Percentiles rank a stretch among this genome's conserved stretches.
Conservation (phyloP, 2,329 filamentous ascomycete genomes). For the Botrytis squamosa region DNA sequence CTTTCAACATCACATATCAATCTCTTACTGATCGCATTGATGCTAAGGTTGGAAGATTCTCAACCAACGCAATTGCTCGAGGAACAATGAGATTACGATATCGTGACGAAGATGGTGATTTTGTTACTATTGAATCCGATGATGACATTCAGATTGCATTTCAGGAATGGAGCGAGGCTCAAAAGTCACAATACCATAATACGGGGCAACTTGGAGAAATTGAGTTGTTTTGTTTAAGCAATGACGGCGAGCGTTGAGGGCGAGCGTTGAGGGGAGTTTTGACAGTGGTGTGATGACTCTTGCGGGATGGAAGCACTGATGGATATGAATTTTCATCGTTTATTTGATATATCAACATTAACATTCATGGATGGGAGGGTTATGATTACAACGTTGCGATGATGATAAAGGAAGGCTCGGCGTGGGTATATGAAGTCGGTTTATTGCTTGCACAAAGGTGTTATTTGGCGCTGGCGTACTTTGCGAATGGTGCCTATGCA, state of each 20-base stretch:
- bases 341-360: slow-evolving; percentile 26
- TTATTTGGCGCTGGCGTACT: slow-evolving; percentile 28
- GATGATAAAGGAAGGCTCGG: slow-evolving; percentile 33
- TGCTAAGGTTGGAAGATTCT: slow-evolving; percentile 86
- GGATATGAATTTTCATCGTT: slow-evolving; percentile 15
- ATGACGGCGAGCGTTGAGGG: slow-evolving; percentile 32
- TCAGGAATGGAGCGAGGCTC: slow-evolving; percentile 84
- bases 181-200: slow-evolving; percentile 57
- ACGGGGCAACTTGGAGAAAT: slow-evolving; percentile 78
- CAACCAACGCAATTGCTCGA: slow-evolving; percentile 76
- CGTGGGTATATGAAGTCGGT: slow-evolving; percentile 26
- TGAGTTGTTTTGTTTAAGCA: slow-evolving; percentile 73
- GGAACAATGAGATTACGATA: slow-evolving; percentile 86
- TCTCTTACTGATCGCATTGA: slow-evolving; percentile 94
- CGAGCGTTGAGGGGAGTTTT: slow-evolving; percentile 23
- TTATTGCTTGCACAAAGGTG: slow-evolving; percentile 27
- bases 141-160: slow-evolving; percentile 97
- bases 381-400: slow-evolving; percentile 36
- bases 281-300: background rate
- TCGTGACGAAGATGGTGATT: slow-evolving; percentile 87
- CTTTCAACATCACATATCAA: slow-evolving; percentile 92
- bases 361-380: slow-evolving; percentile 29
- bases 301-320: slow-evolving; percentile 10
- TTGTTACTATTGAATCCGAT: slow-evolving; percentile 89
- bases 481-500: slow-evolving; percentile 26